phyloP scores from a whole-genome alignment of 176 grass and related monocot genomes.

The Bolboschoenus planiculmis region DNA sequence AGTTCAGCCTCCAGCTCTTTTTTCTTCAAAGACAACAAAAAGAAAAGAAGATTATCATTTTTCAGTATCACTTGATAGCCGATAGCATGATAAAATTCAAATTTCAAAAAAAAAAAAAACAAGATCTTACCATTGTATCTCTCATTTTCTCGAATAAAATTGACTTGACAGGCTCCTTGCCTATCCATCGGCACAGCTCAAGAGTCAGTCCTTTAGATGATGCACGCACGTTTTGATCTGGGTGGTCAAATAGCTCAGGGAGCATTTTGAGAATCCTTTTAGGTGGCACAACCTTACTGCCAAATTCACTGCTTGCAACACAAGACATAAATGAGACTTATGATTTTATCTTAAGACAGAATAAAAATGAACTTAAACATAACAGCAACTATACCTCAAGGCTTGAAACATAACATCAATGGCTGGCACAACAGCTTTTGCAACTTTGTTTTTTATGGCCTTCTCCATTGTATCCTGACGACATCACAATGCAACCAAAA shows the following conservation, averaged over 20 bases:
- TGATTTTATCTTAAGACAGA: not conserved
- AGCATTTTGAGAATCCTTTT: constrained; percentile 99
- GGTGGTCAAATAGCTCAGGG: constrained; percentile 95
- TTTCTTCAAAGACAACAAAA: constrained; percentile 56
- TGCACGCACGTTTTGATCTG: constrained; percentile 95
- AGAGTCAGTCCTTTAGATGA: constrained; percentile 96
- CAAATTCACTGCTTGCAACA: constrained; percentile 67
- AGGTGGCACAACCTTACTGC: constrained; percentile 76
- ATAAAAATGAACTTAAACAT: constrained; percentile 3
- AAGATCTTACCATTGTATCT: constrained; percentile 72
- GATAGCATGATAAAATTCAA: not conserved
- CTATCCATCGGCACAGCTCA: constrained; percentile 96
- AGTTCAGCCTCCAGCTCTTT: constrained; percentile 97
- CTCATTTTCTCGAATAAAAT: constrained; percentile 99
- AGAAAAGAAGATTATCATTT: constrained; percentile 16
- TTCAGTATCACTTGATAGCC: not conserved
- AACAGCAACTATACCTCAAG: constrained; percentile 54
- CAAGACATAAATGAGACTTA: not conserved
- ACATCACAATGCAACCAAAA: constrained; percentile 26
- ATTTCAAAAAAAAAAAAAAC: not conserved
- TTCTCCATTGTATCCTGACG: constrained; percentile 97
- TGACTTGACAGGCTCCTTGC: constrained; percentile 91
- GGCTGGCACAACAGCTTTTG: constrained; percentile 98
- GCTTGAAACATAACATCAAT: constrained; percentile 99
- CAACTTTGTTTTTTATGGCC: constrained; percentile 95